A percentile compares a stretch with the other conserved stretches of the same genome.
phyloP scores from a whole-genome alignment of 2,329 filamentous ascomycete species.

The Hypoxylon sp. region DNA sequence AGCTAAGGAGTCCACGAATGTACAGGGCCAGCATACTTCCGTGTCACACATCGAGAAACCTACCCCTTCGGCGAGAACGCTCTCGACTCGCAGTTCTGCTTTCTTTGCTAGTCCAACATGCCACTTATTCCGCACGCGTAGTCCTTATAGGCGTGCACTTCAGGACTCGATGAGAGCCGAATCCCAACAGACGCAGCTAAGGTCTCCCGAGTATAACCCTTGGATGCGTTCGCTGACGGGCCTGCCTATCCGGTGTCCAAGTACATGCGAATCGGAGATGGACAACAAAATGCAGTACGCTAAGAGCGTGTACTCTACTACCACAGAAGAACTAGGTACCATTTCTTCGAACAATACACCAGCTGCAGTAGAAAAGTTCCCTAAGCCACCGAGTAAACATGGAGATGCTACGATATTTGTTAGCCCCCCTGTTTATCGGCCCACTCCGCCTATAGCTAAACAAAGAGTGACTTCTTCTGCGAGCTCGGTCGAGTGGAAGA shows the following conservation, averaged over 20 bases:
- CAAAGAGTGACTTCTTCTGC: slow-evolving; percentile 54
- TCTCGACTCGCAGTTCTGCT: slow-evolving; percentile 62
- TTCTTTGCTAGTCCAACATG: slow-evolving; percentile 68
- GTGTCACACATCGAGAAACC: slow-evolving; percentile 32
- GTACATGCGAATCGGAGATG: slow-evolving; percentile 58
- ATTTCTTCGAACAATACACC: slow-evolving; percentile 28
- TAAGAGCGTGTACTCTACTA: slow-evolving; percentile 66
- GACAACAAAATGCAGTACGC: slow-evolving; percentile 59
- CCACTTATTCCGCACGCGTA: slow-evolving; percentile 68
- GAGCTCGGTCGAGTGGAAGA: slow-evolving; percentile 66
- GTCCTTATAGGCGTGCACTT: slow-evolving; percentile 69
- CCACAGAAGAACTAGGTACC: slow-evolving; percentile 45
- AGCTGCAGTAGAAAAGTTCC: slow-evolving; percentile 38
- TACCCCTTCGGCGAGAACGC: slow-evolving; percentile 47
- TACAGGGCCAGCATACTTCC: slow-evolving; percentile 1
- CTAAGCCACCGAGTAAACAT: slow-evolving; percentile 42
- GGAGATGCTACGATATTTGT: slow-evolving; percentile 57
- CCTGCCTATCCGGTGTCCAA: slow-evolving; percentile 59
- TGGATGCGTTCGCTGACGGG: slow-evolving; percentile 61
- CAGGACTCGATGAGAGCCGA: slow-evolving; percentile 62
- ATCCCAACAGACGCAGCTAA: slow-evolving; percentile 48
- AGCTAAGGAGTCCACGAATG: slow-evolving; percentile 44
- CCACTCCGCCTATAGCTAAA: slow-evolving; percentile 42
- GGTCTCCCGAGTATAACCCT: slow-evolving; percentile 54
- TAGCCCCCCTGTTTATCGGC: slow-evolving; percentile 52